These are phyloP conservation scores for Torulaspora microellipsoides DNA, from an alignment of 805 yeast genomes.

Conservation along the genomic window DNA sequence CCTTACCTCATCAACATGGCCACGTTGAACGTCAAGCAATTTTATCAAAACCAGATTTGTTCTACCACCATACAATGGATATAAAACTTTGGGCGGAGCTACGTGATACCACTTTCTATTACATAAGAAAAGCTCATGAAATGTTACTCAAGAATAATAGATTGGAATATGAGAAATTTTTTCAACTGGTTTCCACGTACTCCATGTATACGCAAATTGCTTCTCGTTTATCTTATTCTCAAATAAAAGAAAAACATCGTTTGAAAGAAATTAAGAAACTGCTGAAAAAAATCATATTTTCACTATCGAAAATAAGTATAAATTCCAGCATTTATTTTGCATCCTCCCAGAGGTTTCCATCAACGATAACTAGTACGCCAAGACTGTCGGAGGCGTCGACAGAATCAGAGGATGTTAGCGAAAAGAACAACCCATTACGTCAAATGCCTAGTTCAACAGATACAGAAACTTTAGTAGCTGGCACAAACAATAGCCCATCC, in stretches of 20 bases:
- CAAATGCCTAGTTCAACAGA: constrained; percentile 17
- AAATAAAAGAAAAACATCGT: constrained; percentile 44
- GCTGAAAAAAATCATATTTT: constrained; percentile 48
- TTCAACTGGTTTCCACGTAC: constrained; percentile 50
- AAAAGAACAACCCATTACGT: constrained; percentile 1
- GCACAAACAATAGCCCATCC: neutral
- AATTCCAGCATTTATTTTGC: constrained; percentile 59
- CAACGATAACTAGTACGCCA: constrained; percentile 8
- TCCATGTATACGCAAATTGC: constrained; percentile 51
- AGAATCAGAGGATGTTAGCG: constrained; percentile 5
- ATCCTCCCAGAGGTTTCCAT: constrained; percentile 10
- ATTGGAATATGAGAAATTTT: constrained; percentile 49
- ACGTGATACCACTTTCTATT: constrained; percentile 43
- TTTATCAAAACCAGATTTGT: constrained; percentile 38
- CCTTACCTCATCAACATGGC: constrained; percentile 1
- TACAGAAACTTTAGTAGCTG: constrained; percentile 18
- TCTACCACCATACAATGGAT: constrained; percentile 58
- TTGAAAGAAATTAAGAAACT: constrained; percentile 45
- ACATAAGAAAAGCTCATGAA: constrained; percentile 46
- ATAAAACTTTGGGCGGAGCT: constrained; percentile 56
- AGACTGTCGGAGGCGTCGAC: constrained; percentile 10
- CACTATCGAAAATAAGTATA: constrained; percentile 59
- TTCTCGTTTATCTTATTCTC: constrained; percentile 50
- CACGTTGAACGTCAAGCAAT: constrained; percentile 24
- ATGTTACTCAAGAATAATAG: constrained; percentile 49